These are phyloP conservation scores for Oligophagozyma castellii DNA, from an alignment of 1,139 yeast species.

Conservation along the genomic window DNA sequence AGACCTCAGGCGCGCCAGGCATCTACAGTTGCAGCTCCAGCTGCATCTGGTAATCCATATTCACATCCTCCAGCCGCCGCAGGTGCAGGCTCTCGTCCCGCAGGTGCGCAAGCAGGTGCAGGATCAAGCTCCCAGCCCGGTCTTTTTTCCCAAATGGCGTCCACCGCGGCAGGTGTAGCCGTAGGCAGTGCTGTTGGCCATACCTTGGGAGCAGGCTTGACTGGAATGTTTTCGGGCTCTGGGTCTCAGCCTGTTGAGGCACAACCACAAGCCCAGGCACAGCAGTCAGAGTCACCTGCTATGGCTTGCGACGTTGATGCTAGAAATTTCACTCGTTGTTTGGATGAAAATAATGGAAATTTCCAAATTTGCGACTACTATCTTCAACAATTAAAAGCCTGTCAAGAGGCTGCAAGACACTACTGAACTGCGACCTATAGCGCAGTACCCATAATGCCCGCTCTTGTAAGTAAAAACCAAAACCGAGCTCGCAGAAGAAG, in stretches of 20 bases:
- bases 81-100: slow-evolving; percentile 18
- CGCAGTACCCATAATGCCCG: too few species aligned
- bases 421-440: too few species aligned
- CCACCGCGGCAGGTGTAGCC: slow-evolving; percentile 99
- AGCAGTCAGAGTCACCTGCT: slow-evolving; percentile 32
- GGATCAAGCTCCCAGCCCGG: too few species aligned
- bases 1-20: slow-evolving; percentile 58
- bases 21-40: slow-evolving; percentile 56
- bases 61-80: slow-evolving; percentile 28
- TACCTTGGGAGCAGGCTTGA: slow-evolving; percentile 88
- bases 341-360: slow-evolving; percentile 86
- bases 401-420: slow-evolving; percentile 85
- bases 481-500: too few species aligned
- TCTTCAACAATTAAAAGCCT: slow-evolving; percentile 91
- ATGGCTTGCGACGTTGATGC: slow-evolving; percentile 83
- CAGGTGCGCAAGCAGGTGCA: slow-evolving; percentile 32
- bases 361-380: slow-evolving; percentile 95
- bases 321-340: slow-evolving; percentile 86
- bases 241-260: slow-evolving; percentile 30
- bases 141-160: slow-evolving; percentile 90
- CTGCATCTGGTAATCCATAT: slow-evolving; percentile 21
- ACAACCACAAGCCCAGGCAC: slow-evolving; percentile 12
- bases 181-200: slow-evolving; percentile 97
- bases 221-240: slow-evolving; percentile 81
- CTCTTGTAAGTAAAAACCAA: too few species aligned